Percentiles rank a stretch among this genome's conserved stretches.
Evolutionary conservation across 2,329 filamentous ascomycete genomes (phyloP).

Genomic region (Colletotrichum lini): DNA sequence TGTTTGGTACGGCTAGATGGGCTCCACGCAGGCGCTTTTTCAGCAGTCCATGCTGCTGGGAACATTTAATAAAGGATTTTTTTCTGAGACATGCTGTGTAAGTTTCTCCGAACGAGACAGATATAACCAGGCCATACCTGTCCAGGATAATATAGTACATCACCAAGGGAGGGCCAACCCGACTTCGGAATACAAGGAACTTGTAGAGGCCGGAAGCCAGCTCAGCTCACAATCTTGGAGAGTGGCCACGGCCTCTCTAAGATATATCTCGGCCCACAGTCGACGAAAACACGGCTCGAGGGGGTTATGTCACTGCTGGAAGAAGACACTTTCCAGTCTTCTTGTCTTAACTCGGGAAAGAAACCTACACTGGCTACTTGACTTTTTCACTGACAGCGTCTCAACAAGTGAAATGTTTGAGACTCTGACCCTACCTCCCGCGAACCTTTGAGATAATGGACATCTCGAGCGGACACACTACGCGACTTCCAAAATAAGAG

Average conservation of each 20-base stretch:
- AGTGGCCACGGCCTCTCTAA: not conserved
- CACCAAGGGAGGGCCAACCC: too few species aligned
- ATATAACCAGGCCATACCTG: too few species aligned
- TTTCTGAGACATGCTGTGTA: too few species aligned
- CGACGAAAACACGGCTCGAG: not conserved
- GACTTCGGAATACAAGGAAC: not conserved
- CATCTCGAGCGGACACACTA: not conserved
- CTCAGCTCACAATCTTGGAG: not conserved
- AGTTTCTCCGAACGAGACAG: too few species aligned
- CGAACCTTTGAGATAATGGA: not conserved
- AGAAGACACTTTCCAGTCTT: not conserved
- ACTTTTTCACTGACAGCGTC: too few species aligned
- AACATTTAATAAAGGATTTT: too few species aligned
- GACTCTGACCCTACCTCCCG: not conserved
- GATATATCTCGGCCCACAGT: not conserved
- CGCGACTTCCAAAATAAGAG: not conserved
- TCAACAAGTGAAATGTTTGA: not conserved
- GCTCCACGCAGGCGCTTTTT: too few species aligned
- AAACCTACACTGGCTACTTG: not conserved
- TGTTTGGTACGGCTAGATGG: too few species aligned
- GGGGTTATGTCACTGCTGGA: not conserved
- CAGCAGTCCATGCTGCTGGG: too few species aligned
- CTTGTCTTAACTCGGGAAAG: not conserved
- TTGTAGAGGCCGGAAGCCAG: not conserved
- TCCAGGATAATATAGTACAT: too few species aligned